These are phyloP conservation scores for Botrytis tulipae DNA, from an alignment of 2,329 filamentous ascomycete genomes.

Conservation along the genomic window DNA sequence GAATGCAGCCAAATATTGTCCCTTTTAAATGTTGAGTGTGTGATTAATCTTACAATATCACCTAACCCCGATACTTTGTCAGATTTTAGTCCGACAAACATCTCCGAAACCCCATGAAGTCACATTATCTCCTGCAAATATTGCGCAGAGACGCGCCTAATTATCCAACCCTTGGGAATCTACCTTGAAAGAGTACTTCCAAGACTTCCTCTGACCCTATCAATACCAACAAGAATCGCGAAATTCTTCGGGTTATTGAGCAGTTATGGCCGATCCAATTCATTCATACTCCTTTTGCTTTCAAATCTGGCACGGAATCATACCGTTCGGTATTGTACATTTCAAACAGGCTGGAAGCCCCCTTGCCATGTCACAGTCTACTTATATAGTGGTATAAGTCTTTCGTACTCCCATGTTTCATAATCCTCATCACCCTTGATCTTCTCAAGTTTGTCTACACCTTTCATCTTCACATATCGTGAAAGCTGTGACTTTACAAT, in stretches of 20 bases:
- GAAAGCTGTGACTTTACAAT: constrained; percentile 1
- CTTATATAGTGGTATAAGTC: constrained; percentile 14
- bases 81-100: constrained; percentile 18
- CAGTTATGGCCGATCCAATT: neutral
- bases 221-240: neutral
- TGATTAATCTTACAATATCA: constrained; percentile 7
- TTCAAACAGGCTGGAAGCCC: neutral
- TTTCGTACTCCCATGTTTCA: neutral
- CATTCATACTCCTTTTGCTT: constrained; percentile 9
- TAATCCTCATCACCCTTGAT: neutral
- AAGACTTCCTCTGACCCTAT: neutral
- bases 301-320: constrained; percentile 11
- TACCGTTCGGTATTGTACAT: constrained; percentile 4
- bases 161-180: neutral
- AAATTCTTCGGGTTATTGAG: neutral
- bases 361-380: neutral
- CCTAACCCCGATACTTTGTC: constrained; percentile 17
- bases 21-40: neutral
- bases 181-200: neutral
- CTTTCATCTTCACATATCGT: neutral
- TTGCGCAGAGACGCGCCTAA: constrained; percentile 5
- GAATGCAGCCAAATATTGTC: neutral
- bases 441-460: neutral
- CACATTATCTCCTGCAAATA: constrained; percentile 1
- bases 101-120: constrained; percentile 17